Evolutionary conservation across 2,329 filamentous ascomycete species (phyloP), one percentile per base, ranked within the genome.

Genomic region (Ascochyta pisi): DNA sequence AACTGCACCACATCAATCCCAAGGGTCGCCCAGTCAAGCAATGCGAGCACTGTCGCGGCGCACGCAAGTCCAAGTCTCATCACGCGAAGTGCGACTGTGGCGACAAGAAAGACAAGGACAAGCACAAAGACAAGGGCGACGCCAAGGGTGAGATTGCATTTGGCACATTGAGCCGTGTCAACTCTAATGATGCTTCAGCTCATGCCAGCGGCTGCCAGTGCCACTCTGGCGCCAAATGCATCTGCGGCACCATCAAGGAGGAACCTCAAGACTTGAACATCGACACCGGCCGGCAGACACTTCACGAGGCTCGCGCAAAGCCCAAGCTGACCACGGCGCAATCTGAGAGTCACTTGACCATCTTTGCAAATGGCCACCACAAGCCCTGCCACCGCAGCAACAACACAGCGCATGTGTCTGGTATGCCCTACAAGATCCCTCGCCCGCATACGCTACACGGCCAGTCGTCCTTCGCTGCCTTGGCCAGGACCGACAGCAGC

Each of bases 41-140:
- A 88, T 99, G 95, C 80, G 86, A 92, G 67, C 95, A 99, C 81
- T 99, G 95, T 81, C 94, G 95, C 76, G 87, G 90, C 66, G 89
- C 96, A 83, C 93, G 95, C 81, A 98, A 98, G 84, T 94, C 92
- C 77, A 91, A 95, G 70, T 89, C 93, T 56, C 91, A 94, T 63
- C 95, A 98, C 78, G 86, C 95, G 73, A 96, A 95, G 78, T 99
- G 95, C 80, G 93, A 98, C 78, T 99, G 95, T 78, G 93, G 92
- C 75, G 91, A 96, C 78, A 97, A 96, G 84, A 87, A 88, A 60
- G 89, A 89, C 81, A 81, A 80, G 68, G 69, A 78, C 57, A 80
- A 79, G 69, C 68, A 73, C 55, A 81, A 81, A 66, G 80, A 79
- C 68, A 81, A 74, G 63, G 69, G 68, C 71, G 74, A 76, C 62